Conservation (phyloP, 2,329 filamentous ascomycete species). For the Colletotrichum sp. region DNA sequence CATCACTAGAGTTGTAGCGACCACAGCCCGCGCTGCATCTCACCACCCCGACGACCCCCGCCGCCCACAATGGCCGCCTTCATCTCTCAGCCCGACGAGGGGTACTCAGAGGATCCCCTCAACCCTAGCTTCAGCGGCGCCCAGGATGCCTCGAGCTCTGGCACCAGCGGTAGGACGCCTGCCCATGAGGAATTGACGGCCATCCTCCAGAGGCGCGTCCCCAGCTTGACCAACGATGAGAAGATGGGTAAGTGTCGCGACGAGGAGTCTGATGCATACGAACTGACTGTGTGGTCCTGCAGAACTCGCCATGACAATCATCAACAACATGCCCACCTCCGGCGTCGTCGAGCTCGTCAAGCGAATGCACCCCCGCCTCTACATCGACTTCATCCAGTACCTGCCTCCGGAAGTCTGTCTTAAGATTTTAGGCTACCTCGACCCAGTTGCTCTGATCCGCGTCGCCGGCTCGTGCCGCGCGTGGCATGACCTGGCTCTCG, state of each 20-base stretch:
- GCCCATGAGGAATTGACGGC: neutral
- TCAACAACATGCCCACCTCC: slow-evolving; percentile 80
- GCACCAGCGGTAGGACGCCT: slow-evolving; percentile 23
- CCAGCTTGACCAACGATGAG: neutral
- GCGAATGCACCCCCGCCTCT: slow-evolving; percentile 79
- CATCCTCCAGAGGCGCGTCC: neutral
- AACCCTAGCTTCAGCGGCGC: slow-evolving; percentile 41
- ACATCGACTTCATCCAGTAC: slow-evolving; percentile 88
- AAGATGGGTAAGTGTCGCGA: slow-evolving; percentile 50
- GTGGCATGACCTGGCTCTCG: slow-evolving; percentile 83
- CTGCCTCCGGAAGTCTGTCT: slow-evolving; percentile 91
- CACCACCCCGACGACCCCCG: neutral
- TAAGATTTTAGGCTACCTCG: slow-evolving; percentile 86
- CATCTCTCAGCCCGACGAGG: slow-evolving; percentile 73
- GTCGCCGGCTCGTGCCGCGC: slow-evolving; percentile 79
- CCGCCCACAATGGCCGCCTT: slow-evolving; percentile 13
- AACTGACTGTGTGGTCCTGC: slow-evolving; percentile 23
- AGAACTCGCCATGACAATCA: slow-evolving; percentile 83
- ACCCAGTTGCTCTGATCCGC: slow-evolving; percentile 78
- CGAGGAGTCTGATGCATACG: neutral
- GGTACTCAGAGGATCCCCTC: slow-evolving; percentile 80
- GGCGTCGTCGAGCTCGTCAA: slow-evolving; percentile 82
- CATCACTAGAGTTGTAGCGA: neutral
- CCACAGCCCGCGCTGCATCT: neutral
- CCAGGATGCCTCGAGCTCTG: slow-evolving; percentile 30